A percentile compares a stretch with the other conserved stretches of the same genome.
These are phyloP conservation scores for Udeniomyces megalosporus DNA, from an alignment of 768 basidiomycete genomes.

Conservation along the genomic window DNA sequence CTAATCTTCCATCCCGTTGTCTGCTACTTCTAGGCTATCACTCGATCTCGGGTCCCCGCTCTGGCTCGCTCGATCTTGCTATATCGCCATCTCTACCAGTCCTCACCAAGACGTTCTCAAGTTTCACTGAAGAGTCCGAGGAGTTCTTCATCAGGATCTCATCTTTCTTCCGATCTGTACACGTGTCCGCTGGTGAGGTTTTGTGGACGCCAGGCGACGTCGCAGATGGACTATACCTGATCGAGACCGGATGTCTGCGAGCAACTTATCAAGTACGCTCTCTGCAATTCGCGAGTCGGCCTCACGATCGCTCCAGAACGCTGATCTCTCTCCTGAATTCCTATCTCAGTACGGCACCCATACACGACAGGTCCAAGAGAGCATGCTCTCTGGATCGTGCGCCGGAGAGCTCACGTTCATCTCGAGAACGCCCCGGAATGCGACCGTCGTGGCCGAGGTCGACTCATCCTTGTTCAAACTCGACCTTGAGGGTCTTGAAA, in stretches of 20 bases:
- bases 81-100: slow-evolving; percentile 37
- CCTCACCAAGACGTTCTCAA: slow-evolving; percentile 61
- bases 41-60: neutral
- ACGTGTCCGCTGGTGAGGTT: slow-evolving; percentile 41
- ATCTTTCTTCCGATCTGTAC: slow-evolving; percentile 52
- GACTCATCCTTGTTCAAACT: slow-evolving; percentile 70
- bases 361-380: slow-evolving; percentile 22
- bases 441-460: slow-evolving; percentile 67
- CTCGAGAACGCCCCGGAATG: slow-evolving; percentile 61
- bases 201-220: slow-evolving; percentile 65
- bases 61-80: neutral
- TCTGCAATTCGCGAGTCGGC: too few relatives aligned
- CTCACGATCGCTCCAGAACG: neutral
- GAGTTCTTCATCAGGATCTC: slow-evolving; percentile 47
- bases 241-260: slow-evolving; percentile 69
- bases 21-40: slow-evolving; percentile 39
- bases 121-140: slow-evolving; percentile 40
- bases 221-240: slow-evolving; percentile 71
- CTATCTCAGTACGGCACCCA: neutral
- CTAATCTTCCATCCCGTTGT: neutral
- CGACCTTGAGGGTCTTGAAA: slow-evolving; percentile 40
- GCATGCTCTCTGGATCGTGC: slow-evolving; percentile 82
- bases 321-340: neutral
- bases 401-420: slow-evolving; percentile 82
- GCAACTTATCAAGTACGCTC: slow-evolving; percentile 44